Base-by-base conservation (phyloP, 2,329 filamentous ascomycete genomes). In the Apiospora saccharicola region DNA sequence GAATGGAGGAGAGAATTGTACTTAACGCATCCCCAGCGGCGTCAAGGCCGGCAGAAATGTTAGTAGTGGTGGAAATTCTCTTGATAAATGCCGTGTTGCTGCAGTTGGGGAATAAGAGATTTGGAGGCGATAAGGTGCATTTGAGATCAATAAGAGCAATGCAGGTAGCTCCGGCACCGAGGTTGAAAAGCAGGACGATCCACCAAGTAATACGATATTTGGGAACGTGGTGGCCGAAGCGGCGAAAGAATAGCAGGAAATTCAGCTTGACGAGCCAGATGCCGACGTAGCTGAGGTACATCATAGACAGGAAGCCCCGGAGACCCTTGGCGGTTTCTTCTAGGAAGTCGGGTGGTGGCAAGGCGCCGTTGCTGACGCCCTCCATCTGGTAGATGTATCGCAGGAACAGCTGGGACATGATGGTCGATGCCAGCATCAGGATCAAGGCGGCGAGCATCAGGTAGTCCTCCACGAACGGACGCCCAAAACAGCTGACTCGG, bases 201-300 rank as follows among this genome's bases (percentile, higher is more conserved):
- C 72, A 73, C 75, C 74, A 76, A 14, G 73, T 34, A 1, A 70
- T n/a, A 4, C 26, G 47, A 26, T 73, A 75, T 49, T 30, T 68
- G 7, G 26, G 26, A 0, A 75, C 30, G 16, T 73, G 44, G 14
- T 70, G 16, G 0, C 72, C 72, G 22, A 76, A 61, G 12, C 75
- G 71, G 4, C 30, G 53, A 44, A 75, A 75, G 49, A 76, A 76
- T 13, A 73, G 5, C 19, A 76, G 30, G 49, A 75, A 76, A 47
- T 64, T 76, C 26, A 75, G 30, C 30, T 76, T 76, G 71, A 76
- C 69, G 1, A 70, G 80, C 82, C 34, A 80, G 75, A 71, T 81
- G 73, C 30, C 74, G 30, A 68, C 43, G 41, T 53, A 51, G 44
- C 8, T 37, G 41, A 73, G 67, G 37, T 22, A 46, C 43, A 44